Conservation (phyloP, 495 filamentous ascomycete species). For the Penicillium pancosmium region DNA sequence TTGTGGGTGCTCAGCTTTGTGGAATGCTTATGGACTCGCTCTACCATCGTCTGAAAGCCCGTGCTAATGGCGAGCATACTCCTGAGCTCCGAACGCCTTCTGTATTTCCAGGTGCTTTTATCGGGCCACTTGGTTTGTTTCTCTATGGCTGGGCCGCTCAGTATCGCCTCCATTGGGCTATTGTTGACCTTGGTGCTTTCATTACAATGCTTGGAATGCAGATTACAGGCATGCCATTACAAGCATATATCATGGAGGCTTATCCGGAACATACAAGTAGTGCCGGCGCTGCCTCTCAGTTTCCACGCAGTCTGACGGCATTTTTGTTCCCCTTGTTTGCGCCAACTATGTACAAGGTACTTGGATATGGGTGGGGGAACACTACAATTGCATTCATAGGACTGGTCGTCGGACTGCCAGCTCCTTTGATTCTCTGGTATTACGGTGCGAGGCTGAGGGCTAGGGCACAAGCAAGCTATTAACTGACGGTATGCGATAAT, state of each 20-base stretch:
- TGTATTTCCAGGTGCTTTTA: slow-evolving; percentile 10
- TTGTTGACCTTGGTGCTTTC: slow-evolving; percentile 17
- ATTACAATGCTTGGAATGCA: slow-evolving; percentile 19
- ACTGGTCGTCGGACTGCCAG: slow-evolving; percentile 17
- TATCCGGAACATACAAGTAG: slow-evolving; percentile 21
- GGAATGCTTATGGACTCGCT: slow-evolving; percentile 57
- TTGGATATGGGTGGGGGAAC: slow-evolving; percentile 64
- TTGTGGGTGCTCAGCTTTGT: slow-evolving; percentile 56
- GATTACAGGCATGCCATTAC: slow-evolving; percentile 18
- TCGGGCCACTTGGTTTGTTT: slow-evolving; percentile 16
- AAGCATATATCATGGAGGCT: slow-evolving; percentile 22
- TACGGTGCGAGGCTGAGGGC: slow-evolving; percentile 18
- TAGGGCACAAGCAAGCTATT: slow-evolving; percentile 7
- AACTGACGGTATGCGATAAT: no score
- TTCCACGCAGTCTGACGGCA: slow-evolving; percentile 20
- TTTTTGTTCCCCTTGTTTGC: slow-evolving; percentile 56
- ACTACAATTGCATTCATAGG: slow-evolving; percentile 21
- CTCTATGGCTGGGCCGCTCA: slow-evolving; percentile 21
- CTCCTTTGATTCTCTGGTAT: slow-evolving; percentile 18
- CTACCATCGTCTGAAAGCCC: slow-evolving; percentile 55
- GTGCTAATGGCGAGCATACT: slow-evolving; percentile 18
- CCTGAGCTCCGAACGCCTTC: slow-evolving; percentile 14
- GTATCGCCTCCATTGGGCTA: slow-evolving; percentile 14
- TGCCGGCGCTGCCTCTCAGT: slow-evolving; percentile 17
- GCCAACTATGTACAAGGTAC: slow-evolving; percentile 54